Conservation (phyloP, 331 rosid species). For the Rosa hybrid region DNA sequence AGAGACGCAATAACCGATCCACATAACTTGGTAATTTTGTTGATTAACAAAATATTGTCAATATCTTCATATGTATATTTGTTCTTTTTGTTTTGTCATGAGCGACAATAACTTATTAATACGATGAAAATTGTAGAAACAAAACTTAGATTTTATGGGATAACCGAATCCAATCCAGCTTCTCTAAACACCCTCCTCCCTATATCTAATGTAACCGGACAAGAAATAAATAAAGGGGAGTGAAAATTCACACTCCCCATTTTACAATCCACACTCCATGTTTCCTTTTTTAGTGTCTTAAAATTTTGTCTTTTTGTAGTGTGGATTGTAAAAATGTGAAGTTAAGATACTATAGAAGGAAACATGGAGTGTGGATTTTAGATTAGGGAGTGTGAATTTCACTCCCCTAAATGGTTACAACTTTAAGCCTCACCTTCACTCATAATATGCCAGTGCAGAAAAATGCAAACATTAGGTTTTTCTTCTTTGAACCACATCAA, state of each 20-base stretch:
- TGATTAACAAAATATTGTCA: not conserved
- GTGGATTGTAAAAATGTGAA: too few species aligned
- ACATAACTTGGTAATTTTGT: constrained; percentile 59
- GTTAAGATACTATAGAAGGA: too few species aligned
- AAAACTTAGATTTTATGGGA: not conserved
- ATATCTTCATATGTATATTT: not conserved
- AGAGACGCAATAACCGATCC: constrained; percentile 39
- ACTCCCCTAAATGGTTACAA: not conserved
- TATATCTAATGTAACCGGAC: not conserved
- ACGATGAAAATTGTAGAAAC: not conserved
- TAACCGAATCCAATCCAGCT: not conserved
- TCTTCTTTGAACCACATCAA: not conserved
- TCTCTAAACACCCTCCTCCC: not conserved
- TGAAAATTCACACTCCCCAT: too few species aligned
- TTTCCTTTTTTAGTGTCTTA: too few species aligned
- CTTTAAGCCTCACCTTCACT: not conserved
- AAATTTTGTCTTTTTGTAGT: too few species aligned
- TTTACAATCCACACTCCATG: too few species aligned
- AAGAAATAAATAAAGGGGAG: too few species aligned
- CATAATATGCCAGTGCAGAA: not conserved
- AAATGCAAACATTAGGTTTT: not conserved
- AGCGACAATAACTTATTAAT: not conserved
- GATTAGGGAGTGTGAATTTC: too few species aligned
- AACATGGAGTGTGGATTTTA: too few species aligned
- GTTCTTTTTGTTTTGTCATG: not conserved